Conservation (phyloP, 2,329 filamentous ascomycete genomes). For the Botrytis fabae region DNA sequence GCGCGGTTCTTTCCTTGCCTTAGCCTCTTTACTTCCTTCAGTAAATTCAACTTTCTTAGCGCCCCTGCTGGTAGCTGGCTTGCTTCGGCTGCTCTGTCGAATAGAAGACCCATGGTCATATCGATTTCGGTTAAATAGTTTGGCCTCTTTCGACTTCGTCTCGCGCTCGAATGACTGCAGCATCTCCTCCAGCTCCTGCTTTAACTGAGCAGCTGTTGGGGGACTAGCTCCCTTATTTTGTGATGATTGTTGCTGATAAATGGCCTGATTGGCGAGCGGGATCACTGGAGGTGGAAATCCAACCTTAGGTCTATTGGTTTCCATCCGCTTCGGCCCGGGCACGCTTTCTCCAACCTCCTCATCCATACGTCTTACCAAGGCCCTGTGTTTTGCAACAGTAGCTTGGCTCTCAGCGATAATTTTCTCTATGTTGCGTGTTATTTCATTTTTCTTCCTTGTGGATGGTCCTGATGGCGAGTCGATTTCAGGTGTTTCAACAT, state of each 20-base stretch:
- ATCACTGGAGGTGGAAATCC: conserved; percentile 10
- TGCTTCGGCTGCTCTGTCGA: neutral
- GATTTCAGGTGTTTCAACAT: neutral
- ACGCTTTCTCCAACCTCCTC: neutral
- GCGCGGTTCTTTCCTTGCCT: conserved; percentile 20
- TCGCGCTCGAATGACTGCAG: conserved; percentile 9
- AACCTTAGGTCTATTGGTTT: neutral
- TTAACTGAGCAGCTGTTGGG: conserved; percentile 11
- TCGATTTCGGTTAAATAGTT: neutral
- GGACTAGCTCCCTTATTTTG: neutral
- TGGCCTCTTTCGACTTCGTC: conserved; percentile 7
- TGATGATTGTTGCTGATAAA: neutral
- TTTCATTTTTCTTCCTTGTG: neutral
- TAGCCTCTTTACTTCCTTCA: conserved; percentile 4
- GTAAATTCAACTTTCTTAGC: conserved; percentile 11
- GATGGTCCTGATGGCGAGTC: neutral
- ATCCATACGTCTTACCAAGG: neutral
- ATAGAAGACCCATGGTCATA: neutral
- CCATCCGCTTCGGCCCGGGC: neutral
- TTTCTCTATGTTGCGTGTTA: neutral
- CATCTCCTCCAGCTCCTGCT: conserved; percentile 15
- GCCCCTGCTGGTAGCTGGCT: neutral
- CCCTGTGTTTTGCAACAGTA: conserved; percentile 9
- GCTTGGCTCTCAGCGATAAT: conserved; percentile 10
- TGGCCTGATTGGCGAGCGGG: neutral